Conservation (phyloP, 129 eudicot genomes). For the Pseudognaphalium luteoalbum region DNA sequence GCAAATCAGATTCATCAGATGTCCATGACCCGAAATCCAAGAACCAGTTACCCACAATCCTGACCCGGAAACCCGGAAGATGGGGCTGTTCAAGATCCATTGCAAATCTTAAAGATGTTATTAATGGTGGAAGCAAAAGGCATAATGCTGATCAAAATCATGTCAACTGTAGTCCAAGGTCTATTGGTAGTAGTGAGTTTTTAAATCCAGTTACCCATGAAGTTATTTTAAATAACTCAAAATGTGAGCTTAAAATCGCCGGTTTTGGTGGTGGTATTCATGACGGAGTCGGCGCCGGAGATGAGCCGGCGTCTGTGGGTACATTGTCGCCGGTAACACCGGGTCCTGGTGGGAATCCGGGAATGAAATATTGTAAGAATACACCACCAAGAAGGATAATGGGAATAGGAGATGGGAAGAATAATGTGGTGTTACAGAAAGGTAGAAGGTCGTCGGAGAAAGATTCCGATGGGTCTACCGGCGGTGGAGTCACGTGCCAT, state of each 20-base stretch:
- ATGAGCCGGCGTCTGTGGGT: conserved; percentile 54
- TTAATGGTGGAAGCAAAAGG: conserved; percentile 84
- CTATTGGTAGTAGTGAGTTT: conserved; percentile 88
- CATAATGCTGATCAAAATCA: conserved; percentile 51
- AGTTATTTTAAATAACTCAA: conserved; percentile 66
- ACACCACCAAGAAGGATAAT: conserved; percentile 45
- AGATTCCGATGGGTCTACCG: conserved; percentile 43
- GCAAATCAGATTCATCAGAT: conserved; percentile 80
- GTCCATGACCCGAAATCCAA: conserved; percentile 73
- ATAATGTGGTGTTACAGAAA: conserved; percentile 29
- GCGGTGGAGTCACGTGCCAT: conserved; percentile 58
- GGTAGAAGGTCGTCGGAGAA: conserved; percentile 37
- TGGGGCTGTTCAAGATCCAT: conserved; percentile 95
- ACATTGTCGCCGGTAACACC: conserved; percentile 65
- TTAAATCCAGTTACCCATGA: conserved; percentile 79
- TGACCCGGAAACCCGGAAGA: conserved; percentile 60
- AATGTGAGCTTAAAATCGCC: conserved; percentile 78
- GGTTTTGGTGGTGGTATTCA: conserved; percentile 36
- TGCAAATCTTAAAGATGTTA: conserved; percentile 83
- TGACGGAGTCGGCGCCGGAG: conserved; percentile 27
- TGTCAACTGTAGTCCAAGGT: conserved; percentile 84
- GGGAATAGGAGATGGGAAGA: conserved; percentile 36
- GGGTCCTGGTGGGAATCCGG: conserved; percentile 57
- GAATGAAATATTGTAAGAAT: conserved; percentile 54
- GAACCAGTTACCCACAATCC: conserved; percentile 55